Evolutionary conservation across 2,329 filamentous ascomycete species (phyloP).

Genomic region (Pseudogymnoascus destructans): DNA sequence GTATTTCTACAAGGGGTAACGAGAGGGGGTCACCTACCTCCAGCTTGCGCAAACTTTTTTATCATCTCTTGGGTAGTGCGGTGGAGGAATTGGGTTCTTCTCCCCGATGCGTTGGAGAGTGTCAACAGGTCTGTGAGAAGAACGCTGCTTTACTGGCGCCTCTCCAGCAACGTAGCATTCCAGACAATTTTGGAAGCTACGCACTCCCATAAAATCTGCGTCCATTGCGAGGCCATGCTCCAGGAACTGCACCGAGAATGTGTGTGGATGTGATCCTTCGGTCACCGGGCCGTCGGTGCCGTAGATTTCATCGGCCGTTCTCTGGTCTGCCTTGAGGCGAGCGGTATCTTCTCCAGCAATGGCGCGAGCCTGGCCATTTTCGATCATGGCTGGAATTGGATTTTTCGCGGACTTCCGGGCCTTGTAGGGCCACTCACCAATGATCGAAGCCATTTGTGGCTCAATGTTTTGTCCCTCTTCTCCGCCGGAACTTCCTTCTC

Average conservation of each 20-base stretch:
- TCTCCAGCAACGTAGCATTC: neutral
- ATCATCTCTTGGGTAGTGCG: neutral
- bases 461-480: neutral
- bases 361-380: neutral
- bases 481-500: neutral
- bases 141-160: neutral
- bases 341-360: neutral
- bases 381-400: neutral
- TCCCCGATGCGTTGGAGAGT: neutral
- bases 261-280: neutral
- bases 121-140: neutral
- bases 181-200: neutral
- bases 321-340: neutral
- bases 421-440: neutral
- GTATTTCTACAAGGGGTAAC: neutral
- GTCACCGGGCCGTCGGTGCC: neutral
- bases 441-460: neutral
- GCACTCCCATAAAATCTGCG: neutral
- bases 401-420: neutral
- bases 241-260: neutral
- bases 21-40: neutral
- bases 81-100: slow-evolving; percentile 1
- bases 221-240: neutral
- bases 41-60: neutral
- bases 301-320: slow-evolving; percentile 1